Evolutionary conservation across 2,329 filamentous ascomycete genomes (phyloP), one percentile per base, ranked within the genome.

Genomic region (Leptodontidium sp.): DNA sequence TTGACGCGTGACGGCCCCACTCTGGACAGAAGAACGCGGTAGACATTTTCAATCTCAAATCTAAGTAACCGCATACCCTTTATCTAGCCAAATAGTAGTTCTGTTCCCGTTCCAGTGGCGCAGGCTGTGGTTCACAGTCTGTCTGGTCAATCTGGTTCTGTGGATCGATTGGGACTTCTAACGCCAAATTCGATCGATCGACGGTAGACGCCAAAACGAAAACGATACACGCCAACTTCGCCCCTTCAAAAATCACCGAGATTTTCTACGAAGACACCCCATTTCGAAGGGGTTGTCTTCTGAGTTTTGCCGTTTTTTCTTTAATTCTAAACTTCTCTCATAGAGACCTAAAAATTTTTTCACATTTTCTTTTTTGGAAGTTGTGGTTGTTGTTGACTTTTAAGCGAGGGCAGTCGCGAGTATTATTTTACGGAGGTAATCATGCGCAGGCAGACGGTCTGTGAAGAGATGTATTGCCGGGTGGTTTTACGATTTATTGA

Each of bases 91-190:
- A 45, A 26, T 29, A 59, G 24, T 12, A 21, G n/a, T 1, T 14
- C 17, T 59, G 14, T 12, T 14, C 11, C 9, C 57, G 14, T 26
- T 43, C 38, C n/a, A 59, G 38, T 21, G 57, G 57, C n/a, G 57
- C 57, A 45, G n/a, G 24, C 40, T 59, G 57, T 21, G 55, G 57
- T 45, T 59, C 57, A 38, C 57, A 45, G 24, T 40, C 21, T 45
- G 38, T 59, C 57, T 26, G 57, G 57, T 59, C 38, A 43, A 59
- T 38, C 38, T 59, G 57, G 57, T 59, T 17, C 38, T n/a, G 38
- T 26, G 57, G 35, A 43, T 26, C n/a, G 12, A 59, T 26, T 59
- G 35, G 55, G 38, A 12, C 26, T 15, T 40, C 35, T 59, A 38
- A 53, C 26, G 24, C 55, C 55, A 40, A 26, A 17, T 21, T 40